A percentile compares a stretch with the other conserved stretches of the same genome.
Conservation (phyloP, 2,329 filamentous ascomycete genomes). For the Rutstroemia sp. region DNA sequence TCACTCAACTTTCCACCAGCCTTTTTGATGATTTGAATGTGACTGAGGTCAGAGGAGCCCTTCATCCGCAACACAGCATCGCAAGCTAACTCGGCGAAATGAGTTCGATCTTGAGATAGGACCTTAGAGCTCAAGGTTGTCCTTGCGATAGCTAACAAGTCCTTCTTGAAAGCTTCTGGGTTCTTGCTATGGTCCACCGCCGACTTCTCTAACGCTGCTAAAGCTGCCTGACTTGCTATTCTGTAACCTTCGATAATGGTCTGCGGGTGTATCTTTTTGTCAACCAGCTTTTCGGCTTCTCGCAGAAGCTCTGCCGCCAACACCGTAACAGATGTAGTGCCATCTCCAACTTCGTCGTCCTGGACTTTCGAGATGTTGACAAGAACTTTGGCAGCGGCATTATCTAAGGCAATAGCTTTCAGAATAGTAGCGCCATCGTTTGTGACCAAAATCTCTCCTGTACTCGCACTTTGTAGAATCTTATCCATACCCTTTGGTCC, state of each 20-base stretch:
- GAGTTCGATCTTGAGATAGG: constrained; percentile 82
- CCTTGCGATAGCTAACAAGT: constrained; percentile 82
- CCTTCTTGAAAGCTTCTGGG: constrained; percentile 76
- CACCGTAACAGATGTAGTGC: constrained; percentile 95
- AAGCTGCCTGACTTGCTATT: constrained; percentile 86
- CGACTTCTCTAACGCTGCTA: constrained; percentile 73
- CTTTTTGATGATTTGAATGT: constrained; percentile 99
- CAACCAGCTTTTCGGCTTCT: constrained; percentile 93
- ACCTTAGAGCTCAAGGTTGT: constrained; percentile 98
- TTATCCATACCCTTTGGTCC: constrained; percentile 95
- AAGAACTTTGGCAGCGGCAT: constrained; percentile 94
- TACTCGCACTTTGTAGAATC: constrained; percentile 67
- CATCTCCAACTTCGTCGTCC: constrained; percentile 96
- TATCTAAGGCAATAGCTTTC: constrained; percentile 96
- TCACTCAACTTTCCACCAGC: constrained; percentile 94
- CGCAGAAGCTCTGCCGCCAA: constrained; percentile 90
- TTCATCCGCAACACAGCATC: constrained; percentile 88
- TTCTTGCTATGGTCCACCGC: constrained; percentile 88
- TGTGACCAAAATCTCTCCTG: constrained; percentile 94
- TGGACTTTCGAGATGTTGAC: constrained; percentile 99
- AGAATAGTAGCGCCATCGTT: constrained; percentile 98
- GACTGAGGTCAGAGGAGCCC: constrained; percentile 86
- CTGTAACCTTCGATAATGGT: constrained; percentile 99
- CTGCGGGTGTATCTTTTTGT: constrained; percentile 98
- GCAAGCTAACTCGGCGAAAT: constrained; percentile 83